phyloP scores from a whole-genome alignment of 441 rosid species.

The Populus hybrid region DNA sequence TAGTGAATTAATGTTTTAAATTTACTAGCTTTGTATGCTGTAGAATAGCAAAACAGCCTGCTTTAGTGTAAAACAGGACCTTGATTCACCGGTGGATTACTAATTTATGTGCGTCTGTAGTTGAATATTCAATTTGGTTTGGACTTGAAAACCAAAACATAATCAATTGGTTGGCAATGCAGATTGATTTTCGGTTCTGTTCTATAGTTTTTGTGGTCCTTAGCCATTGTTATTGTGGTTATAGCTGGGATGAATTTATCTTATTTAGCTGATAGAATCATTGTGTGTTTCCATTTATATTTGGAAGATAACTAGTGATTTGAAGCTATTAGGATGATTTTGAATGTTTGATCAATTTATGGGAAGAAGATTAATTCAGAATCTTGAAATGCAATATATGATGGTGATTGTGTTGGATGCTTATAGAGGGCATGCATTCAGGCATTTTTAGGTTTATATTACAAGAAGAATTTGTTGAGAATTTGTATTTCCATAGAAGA shows the following conservation, averaged over 20 bases:
- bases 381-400: slow-evolving; percentile 4
- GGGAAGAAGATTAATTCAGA: slow-evolving; percentile 6
- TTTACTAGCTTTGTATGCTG: background rate
- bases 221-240: slow-evolving; percentile 7
- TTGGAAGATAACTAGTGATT: background rate
- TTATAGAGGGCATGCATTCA: background rate
- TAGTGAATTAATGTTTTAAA: background rate
- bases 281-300: slow-evolving; percentile 2
- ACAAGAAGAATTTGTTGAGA: background rate
- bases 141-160: slow-evolving; percentile 7
- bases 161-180: slow-evolving; percentile 26
- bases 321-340: background rate
- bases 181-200: slow-evolving; percentile 4
- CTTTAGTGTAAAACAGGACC: background rate
- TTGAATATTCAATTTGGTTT: background rate
- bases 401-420: slow-evolving; percentile 1
- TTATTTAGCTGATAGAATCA: background rate
- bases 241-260: slow-evolving; percentile 6
- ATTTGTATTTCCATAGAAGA: background rate
- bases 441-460: background rate
- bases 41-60: background rate
- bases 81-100: background rate
- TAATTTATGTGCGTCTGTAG: background rate
- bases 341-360: background rate
- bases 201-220: background rate